Conservation (phyloP, 1,284 basidiomycete genomes). For the Ustilago sp. region DNA sequence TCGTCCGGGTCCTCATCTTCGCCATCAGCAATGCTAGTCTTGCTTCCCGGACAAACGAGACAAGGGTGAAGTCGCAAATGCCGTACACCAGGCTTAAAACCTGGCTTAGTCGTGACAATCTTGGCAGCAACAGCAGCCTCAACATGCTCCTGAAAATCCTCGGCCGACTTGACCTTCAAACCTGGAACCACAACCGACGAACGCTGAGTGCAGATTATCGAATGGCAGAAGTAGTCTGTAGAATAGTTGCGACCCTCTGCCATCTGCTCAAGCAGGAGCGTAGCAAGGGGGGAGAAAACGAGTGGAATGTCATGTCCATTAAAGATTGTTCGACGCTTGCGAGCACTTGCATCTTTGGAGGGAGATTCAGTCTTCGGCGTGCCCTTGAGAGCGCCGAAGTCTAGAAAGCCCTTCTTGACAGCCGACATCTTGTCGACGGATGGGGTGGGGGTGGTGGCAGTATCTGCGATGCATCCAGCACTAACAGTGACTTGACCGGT, state of each 20-base stretch:
- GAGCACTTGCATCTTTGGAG: slow-evolving; percentile 2
- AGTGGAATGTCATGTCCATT: slow-evolving; percentile 44
- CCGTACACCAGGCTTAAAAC: slow-evolving; percentile 41
- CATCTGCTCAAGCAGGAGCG: slow-evolving; percentile 46
- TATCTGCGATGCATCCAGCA: slow-evolving; percentile 34
- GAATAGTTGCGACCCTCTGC: slow-evolving; percentile 47
- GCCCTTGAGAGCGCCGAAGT: slow-evolving; percentile 23
- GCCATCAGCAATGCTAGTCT: slow-evolving; percentile 25
- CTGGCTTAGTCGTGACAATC: slow-evolving; percentile 52
- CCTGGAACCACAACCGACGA: slow-evolving; percentile 23
- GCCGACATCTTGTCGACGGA: slow-evolving; percentile 28
- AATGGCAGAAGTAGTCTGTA: slow-evolving; percentile 53
- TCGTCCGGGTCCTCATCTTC: slow-evolving; percentile 26
- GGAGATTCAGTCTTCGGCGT: slow-evolving; percentile 26
- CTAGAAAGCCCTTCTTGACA: slow-evolving; percentile 13
- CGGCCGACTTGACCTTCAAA: slow-evolving; percentile 20
- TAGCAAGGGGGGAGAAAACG: slow-evolving; percentile 31
- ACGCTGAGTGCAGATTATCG: slow-evolving; percentile 29
- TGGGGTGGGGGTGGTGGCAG: slow-evolving; percentile 23
- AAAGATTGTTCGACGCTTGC: slow-evolving; percentile 23
- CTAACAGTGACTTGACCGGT: slow-evolving; percentile 24
- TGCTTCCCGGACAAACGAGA: slow-evolving; percentile 19
- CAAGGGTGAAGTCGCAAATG: slow-evolving; percentile 45
- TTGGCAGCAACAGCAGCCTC: slow-evolving; percentile 41
- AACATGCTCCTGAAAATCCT: slow-evolving; percentile 43